Conservation (phyloP, 306 rosid species). For the Hippophae tibetana region DNA sequence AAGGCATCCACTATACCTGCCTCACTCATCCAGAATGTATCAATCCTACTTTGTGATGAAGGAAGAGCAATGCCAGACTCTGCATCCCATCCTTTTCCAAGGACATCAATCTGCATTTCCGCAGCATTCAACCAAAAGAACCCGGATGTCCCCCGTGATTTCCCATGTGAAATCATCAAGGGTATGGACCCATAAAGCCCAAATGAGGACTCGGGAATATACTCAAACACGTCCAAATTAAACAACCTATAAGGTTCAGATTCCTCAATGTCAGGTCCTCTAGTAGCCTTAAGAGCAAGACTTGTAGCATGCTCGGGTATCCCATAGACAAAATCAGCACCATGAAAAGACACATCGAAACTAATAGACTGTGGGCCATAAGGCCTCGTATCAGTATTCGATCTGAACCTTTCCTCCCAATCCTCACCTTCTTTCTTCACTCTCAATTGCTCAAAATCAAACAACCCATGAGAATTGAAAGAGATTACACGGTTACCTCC, state of each 20-base stretch:
- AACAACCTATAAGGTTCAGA: constrained; percentile 89
- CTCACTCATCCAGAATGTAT: constrained; percentile 92
- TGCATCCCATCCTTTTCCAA: constrained; percentile 75
- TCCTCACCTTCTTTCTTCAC: constrained; percentile 58
- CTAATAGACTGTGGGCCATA: constrained; percentile 88
- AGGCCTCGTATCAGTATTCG: constrained; percentile 68
- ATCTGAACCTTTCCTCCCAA: constrained; percentile 68
- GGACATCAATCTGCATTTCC: constrained; percentile 96
- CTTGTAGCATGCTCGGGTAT: constrained; percentile 83
- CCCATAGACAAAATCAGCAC: constrained; percentile 76
- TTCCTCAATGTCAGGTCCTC: constrained; percentile 70
- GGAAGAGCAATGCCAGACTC: constrained; percentile 59
- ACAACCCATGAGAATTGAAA: constrained; percentile 68
- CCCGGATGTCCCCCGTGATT: constrained; percentile 53
- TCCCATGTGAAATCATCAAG: constrained; percentile 88
- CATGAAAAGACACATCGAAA: constrained; percentile 78
- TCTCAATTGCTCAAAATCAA: constrained; percentile 75
- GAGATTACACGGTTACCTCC: constrained; percentile 58
- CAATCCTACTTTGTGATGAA: constrained; percentile 52
- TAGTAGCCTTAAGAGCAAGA: constrained; percentile 65
- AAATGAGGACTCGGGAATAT: constrained; percentile 69
- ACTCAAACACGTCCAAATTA: constrained; percentile 85
- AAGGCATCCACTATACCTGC: constrained; percentile 81
- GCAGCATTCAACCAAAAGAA: constrained; percentile 96
- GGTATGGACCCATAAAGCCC: constrained; percentile 90